Evolutionary conservation across 805 yeast species (phyloP).

Genomic region (Hemisphaericaspora nanyangensis): DNA sequence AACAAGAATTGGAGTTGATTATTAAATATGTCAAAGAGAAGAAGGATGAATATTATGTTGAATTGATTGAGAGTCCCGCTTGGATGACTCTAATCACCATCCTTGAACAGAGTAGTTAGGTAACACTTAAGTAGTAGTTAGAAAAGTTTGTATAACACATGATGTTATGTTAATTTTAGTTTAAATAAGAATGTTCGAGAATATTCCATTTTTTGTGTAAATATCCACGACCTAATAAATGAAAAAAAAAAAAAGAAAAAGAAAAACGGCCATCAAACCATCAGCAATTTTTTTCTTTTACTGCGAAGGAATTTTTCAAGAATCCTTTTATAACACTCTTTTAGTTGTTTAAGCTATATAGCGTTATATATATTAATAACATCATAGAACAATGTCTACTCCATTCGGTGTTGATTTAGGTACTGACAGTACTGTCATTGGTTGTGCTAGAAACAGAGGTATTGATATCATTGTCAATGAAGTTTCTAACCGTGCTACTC

Average conservation of each 20-base stretch:
- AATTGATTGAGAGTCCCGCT: conserved; percentile 60
- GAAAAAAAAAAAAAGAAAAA: no score
- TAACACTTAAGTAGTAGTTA: no score
- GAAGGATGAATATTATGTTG: conserved; percentile 43
- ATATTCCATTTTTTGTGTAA: neutral
- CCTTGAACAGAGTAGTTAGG: conserved; percentile 29
- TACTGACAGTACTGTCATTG: conserved; percentile 88
- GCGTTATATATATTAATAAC: no score
- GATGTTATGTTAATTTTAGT: no score
- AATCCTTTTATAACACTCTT: no score
- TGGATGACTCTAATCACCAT: conserved; percentile 77
- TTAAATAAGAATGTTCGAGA: neutral
- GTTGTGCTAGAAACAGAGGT: conserved; percentile 96
- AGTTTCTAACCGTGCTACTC: conserved; percentile 96
- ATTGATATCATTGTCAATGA: conserved; percentile 97
- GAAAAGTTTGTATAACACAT: no score
- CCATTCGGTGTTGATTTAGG: conserved; percentile 99
- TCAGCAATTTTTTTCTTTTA: neutral
- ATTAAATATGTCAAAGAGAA: conserved; percentile 44
- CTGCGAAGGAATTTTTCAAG: neutral
- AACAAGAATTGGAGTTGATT: conserved; percentile 50
- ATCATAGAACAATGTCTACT: conserved; percentile 70
- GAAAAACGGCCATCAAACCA: no score
- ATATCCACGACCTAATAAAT: neutral
- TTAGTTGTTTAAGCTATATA: no score